Conservation (phyloP, 192 early-diverging fungal species). For the Umbelopsis sp. region DNA sequence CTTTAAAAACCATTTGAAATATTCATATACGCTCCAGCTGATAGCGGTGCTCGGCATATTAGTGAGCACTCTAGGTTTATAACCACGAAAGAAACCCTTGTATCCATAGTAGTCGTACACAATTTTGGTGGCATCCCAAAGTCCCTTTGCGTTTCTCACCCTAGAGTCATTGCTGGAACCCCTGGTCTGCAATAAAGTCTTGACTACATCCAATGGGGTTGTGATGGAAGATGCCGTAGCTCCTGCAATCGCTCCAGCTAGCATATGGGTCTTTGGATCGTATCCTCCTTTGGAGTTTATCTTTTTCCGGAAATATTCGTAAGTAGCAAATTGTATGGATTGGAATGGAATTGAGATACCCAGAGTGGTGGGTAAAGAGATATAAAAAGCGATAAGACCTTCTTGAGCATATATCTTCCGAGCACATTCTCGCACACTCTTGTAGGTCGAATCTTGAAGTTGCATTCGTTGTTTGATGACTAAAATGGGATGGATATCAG, state of each 20-base stretch:
- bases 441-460: conserved; percentile 71
- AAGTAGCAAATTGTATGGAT: conserved; percentile 89
- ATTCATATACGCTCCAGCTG: conserved; percentile 93
- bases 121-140: conserved; percentile 67
- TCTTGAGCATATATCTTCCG: conserved; percentile 68
- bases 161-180: conserved; percentile 72
- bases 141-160: conserved; percentile 71
- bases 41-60: conserved; percentile 95
- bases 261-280: conserved; percentile 84
- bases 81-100: conserved; percentile 76
- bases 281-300: conserved; percentile 82
- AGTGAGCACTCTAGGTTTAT: conserved; percentile 82
- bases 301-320: conserved; percentile 84
- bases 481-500: conserved; percentile 17
- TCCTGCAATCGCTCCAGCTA: conserved; percentile 88
- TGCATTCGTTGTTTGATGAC: conserved; percentile 97
- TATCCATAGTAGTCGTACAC: conserved; percentile 81
- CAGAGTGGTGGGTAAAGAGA: conserved; percentile 93
- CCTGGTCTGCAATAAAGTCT: conserved; percentile 94
- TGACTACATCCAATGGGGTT: conserved; percentile 94
- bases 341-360: conserved; percentile 96
- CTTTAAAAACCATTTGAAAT: conserved; percentile 74
- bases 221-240: conserved; percentile 85
- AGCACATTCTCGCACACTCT: conserved; percentile 73
- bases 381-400: conserved; percentile 85